Conservation (phyloP, 2,329 filamentous ascomycete species). For the Verticillium klebahnii region DNA sequence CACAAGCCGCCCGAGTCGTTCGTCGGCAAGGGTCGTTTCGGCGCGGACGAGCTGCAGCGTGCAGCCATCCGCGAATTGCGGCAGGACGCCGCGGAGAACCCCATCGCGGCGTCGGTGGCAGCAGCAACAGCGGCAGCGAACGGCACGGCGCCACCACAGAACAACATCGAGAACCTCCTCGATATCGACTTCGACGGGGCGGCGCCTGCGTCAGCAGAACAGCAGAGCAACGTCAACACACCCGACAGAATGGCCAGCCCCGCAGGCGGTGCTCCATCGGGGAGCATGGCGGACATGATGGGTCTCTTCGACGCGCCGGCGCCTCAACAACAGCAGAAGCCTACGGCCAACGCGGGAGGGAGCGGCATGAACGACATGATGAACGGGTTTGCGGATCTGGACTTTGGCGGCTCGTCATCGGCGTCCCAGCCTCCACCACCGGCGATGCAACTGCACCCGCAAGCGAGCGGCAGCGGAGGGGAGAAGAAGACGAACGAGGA, state of each 20-base stretch:
- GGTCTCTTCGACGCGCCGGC: constrained; percentile 66
- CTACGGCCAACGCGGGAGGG: constrained; percentile 21
- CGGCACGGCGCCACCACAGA: constrained; percentile 50
- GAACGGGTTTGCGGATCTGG: constrained; percentile 80
- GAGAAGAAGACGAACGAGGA: constrained; percentile 59
- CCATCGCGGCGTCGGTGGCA: constrained; percentile 79
- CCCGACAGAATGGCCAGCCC: constrained; percentile 67
- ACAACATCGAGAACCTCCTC: constrained; percentile 87
- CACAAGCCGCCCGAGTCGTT: constrained; percentile 99
- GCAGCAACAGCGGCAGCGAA: constrained; percentile 62
- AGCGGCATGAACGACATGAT: constrained; percentile 80
- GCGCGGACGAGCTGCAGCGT: constrained; percentile 88
- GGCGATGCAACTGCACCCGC: constrained; percentile 47
- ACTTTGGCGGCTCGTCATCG: constrained; percentile 55
- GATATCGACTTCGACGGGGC: constrained; percentile 96
- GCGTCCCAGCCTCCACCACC: constrained; percentile 60
- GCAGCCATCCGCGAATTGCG: constrained; percentile 96
- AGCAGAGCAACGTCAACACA: constrained; percentile 50
- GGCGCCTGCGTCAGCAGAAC: constrained; percentile 79
- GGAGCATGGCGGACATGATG: constrained; percentile 59
- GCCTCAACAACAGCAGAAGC: constrained; percentile 40
- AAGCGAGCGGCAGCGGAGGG: constrained; percentile 27
- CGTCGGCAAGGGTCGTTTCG: constrained; percentile 89
- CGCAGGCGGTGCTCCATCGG: constrained; percentile 32
- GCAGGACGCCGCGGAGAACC: constrained; percentile 88